Conservation (phyloP, 768 basidiomycete genomes). For the Gyrodon lividus region DNA sequence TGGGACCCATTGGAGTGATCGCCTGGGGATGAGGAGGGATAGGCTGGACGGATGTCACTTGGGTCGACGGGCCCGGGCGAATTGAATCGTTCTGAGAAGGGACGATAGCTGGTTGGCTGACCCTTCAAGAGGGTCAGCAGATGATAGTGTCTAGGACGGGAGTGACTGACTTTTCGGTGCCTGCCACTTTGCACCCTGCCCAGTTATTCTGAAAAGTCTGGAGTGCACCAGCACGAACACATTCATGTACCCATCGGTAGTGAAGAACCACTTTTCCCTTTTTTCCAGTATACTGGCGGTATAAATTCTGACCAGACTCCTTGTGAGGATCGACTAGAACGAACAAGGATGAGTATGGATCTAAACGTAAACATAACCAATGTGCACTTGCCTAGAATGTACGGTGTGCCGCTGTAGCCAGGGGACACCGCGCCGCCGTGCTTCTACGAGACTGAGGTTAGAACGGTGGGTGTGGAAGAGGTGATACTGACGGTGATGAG, state of each 20-base stretch:
- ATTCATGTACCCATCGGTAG: constrained; percentile 75
- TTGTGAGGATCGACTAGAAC: constrained; percentile 74
- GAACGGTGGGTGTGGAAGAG: constrained; percentile 3
- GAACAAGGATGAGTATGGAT: constrained; percentile 2
- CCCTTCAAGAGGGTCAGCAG: constrained; percentile 16
- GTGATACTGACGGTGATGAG: constrained; percentile 59
- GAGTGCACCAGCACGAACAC: constrained; percentile 63
- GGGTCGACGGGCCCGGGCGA: constrained; percentile 18
- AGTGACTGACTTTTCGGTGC: constrained; percentile 62
- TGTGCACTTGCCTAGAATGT: constrained; percentile 66
- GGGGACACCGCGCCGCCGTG: constrained; percentile 73
- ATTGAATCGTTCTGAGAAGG: constrained; percentile 22
- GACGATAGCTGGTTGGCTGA: constrained; percentile 22
- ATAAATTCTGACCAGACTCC: constrained; percentile 77
- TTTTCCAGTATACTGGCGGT: constrained; percentile 75
- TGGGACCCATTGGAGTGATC: constrained; percentile 28
- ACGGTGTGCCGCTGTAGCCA: constrained; percentile 75
- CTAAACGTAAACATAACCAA: constrained; percentile 1
- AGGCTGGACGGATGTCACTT: constrained; percentile 24
- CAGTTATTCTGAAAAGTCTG: constrained; percentile 77
- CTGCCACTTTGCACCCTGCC: constrained; percentile 80
- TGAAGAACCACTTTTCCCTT: constrained; percentile 78
- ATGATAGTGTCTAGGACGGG: not conserved
- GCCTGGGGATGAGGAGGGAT: constrained; percentile 28
- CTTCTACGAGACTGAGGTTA: constrained; percentile 45